Evolutionary conservation across 202 grass and related monocot species (phyloP).

Genomic region (Tripidium arundinaceum): DNA sequence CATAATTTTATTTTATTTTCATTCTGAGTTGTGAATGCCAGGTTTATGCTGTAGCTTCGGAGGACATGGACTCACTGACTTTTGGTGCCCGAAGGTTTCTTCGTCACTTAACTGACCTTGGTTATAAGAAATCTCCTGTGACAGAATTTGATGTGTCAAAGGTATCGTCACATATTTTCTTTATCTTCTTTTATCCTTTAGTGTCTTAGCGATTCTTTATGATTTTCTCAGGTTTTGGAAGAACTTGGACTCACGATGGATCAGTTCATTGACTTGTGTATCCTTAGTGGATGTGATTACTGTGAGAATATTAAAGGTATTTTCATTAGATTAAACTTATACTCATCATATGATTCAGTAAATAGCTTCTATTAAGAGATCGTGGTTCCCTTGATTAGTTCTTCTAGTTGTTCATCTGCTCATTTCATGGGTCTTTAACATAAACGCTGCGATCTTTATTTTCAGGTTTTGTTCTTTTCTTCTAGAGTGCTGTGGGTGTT

Average conservation of each 20-base stretch:
- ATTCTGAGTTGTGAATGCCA: conserved; percentile 29
- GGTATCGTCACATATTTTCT: conserved; percentile 26
- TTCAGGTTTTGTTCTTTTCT: neutral
- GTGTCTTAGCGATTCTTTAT: neutral
- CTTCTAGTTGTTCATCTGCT: conserved; percentile 14
- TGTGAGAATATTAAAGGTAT: too few relatives aligned
- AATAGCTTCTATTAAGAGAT: too few relatives aligned
- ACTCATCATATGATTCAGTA: too few relatives aligned
- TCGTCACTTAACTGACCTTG: conserved; percentile 78
- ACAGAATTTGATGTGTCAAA: conserved; percentile 91
- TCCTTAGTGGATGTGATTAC: too few relatives aligned
- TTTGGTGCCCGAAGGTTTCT: conserved; percentile 78
- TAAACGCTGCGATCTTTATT: neutral
- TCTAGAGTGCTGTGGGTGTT: neutral
- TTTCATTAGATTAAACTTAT: too few relatives aligned
- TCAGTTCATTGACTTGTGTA: conserved; percentile 91
- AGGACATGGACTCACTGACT: conserved; percentile 92
- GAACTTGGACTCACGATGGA: conserved; percentile 88
- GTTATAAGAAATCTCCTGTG: conserved; percentile 78
- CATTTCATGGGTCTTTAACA: conserved; percentile 12
- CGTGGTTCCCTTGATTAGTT: conserved; percentile 17
- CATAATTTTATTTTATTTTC: conserved; percentile 27
- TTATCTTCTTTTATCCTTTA: neutral
- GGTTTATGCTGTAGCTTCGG: conserved; percentile 90
- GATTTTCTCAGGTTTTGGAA: conserved; percentile 70